Evolutionary conservation across 768 basidiomycete genomes (phyloP).

Genomic region (Holtermanniella nyarrowii): DNA sequence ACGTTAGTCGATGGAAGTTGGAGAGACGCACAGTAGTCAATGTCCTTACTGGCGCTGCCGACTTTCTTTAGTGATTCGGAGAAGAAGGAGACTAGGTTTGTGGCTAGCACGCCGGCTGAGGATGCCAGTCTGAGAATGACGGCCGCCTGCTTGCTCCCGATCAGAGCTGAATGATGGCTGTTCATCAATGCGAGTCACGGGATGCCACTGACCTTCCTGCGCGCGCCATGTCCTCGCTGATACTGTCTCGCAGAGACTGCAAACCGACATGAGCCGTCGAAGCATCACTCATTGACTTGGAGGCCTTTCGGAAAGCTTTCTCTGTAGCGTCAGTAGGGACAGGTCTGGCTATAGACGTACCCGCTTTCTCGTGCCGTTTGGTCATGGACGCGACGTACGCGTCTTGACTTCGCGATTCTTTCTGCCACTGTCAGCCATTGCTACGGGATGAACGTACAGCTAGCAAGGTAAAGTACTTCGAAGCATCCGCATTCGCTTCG

Average conservation of each 20-base stretch:
- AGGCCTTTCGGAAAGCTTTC: constrained; percentile 18
- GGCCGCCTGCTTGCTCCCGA: constrained; percentile 8
- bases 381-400: constrained; percentile 9
- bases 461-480: constrained; percentile 11
- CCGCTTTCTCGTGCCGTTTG: constrained; percentile 11
- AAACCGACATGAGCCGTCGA: constrained; percentile 12
- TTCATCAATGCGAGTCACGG: background rate
- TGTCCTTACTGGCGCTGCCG: constrained; percentile 2
- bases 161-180: constrained; percentile 11
- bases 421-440: background rate
- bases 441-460: constrained; percentile 3
- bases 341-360: background rate
- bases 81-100: constrained; percentile 2
- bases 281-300: constrained; percentile 8
- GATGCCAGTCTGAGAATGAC: constrained; percentile 6
- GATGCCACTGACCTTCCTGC: constrained; percentile 5
- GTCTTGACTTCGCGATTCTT: constrained; percentile 14
- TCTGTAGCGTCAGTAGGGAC: constrained; percentile 1
- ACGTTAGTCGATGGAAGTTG: background rate
- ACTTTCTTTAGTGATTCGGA: constrained; percentile 6
- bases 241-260: constrained; percentile 4
- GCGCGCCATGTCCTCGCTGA: constrained; percentile 7
- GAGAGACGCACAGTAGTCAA: constrained; percentile 15
- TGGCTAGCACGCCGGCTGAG: constrained; percentile 1
- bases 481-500: constrained; percentile 10